Evolutionary conservation across 768 basidiomycete species (phyloP), one percentile per base, ranked within the genome.

Genomic region (Pulveroboletus frians): DNA sequence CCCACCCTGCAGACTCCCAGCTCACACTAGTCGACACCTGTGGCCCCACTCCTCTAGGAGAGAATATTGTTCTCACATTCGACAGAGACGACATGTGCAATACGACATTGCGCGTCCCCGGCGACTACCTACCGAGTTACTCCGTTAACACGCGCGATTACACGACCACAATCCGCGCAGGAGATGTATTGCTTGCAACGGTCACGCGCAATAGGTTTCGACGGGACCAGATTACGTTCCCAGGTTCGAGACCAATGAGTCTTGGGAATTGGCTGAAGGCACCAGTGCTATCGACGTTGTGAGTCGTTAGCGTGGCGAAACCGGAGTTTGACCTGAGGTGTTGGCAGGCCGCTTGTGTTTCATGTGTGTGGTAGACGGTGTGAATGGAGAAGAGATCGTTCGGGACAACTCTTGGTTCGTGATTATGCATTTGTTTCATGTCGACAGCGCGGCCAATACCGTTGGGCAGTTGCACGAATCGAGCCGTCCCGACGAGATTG

Each of bases 351-450:
- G 2, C 50, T 62, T 5, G 39, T 21, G 8, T 53, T 59, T 35
- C 26, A 27, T 3, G 42, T 9, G 15, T 34, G n/a, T 11, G 49
- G 51, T 9, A 47, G 49, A 48, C 53, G 32, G 14, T 53, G 56
- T 11, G 45, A 62, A 26, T 59, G 60, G 60, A 32, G 17, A 31
- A 30, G 34, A 27, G 18, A 38, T 9, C 0, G 7, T 30, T 23
- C 17, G 5, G 42, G 45, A 18, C 51, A 50, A 14, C 49, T 53
- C 31, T 46, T 62, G 47, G 60, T 61, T 39, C 49, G 56, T 55
- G 30, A 2, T 43, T 18, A 26, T 17, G 9, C 15, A 9, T 41
- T 20, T 14, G 31, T 23, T 46, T 10, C 37, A 3, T 21, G 15
- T 20, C 15, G 31, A 23, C 27, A 17, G 9, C 14, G 13, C 13